Percentiles rank a stretch among this genome's conserved stretches.
Conservation (phyloP, 163 green algal species). For the Scenedesmus sp. region DNA sequence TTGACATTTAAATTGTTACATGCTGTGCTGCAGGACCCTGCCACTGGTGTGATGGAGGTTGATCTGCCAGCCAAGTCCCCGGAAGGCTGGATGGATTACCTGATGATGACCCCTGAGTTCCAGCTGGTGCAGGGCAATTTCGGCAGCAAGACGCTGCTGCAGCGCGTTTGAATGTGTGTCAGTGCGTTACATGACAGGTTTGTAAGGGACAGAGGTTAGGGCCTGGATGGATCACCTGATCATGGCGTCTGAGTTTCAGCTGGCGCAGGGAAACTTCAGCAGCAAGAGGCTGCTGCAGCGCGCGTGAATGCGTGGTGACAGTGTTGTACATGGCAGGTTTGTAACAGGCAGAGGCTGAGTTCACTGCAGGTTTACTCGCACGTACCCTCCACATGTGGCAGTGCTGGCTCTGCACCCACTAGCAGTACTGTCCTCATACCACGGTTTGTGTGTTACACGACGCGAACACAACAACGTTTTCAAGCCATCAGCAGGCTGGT, state of each 20-base stretch:
- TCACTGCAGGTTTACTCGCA: no score
- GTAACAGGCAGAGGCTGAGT: no score
- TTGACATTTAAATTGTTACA: background rate
- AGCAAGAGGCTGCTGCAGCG: background rate
- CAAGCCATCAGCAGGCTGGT: no score
- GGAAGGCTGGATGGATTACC: slow-evolving; percentile 37
- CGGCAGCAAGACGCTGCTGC: slow-evolving; percentile 29
- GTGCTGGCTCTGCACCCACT: no score
- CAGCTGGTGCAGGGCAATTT: slow-evolving; percentile 41
- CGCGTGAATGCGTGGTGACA: background rate
- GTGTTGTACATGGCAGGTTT: no score
- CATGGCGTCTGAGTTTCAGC: background rate
- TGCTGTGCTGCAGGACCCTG: slow-evolving; percentile 33
- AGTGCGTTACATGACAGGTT: background rate
- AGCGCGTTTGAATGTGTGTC: background rate
- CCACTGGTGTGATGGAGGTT: slow-evolving; percentile 34
- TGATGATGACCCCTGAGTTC: slow-evolving; percentile 32
- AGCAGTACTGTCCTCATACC: no score
- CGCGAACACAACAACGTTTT: no score
- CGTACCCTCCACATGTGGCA: no score
- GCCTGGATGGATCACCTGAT: background rate
- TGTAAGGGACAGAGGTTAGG: background rate
- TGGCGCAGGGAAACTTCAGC: background rate
- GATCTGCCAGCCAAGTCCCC: slow-evolving; percentile 18
- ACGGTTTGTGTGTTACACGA: no score